Evolutionary conservation across 116 monocot species (phyloP), one percentile per base, ranked within the genome.

Genomic region (Trichopus zeylanicus): DNA sequence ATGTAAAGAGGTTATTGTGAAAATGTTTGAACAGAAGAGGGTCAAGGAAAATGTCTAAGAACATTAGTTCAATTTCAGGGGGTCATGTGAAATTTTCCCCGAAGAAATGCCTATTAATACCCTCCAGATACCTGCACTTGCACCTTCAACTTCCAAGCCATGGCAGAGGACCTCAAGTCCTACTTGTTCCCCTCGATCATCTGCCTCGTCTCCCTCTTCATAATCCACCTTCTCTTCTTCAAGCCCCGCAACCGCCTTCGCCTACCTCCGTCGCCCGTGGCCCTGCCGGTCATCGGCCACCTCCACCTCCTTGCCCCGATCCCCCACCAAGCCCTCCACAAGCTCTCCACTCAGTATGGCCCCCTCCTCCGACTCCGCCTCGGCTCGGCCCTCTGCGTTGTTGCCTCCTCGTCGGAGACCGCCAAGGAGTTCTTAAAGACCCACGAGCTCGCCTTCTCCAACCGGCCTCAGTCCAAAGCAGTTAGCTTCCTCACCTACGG

Each of bases 241-340:
- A 42, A 22, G 1, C 6, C 23, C 48, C 5, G 23, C 13, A 1
- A 25, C 30, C 19, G 30, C 6, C 33, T 7, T 31, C 60, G 59
- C 24, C 60, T 69, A 10, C 68, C 75, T 4, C 73, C 78, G 18
- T 26, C 63, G 46, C 78, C 78, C 3, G n/a, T 21, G 6, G 68
- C 73, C 24, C 32, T 78, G 2, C 78, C 78, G 1, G 22, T 78
- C 46, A 39, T 78, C 7, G 78, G 78, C 51, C 78, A 73, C 49
- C 71, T 78, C 39, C 72, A 72, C 62, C 72, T 78, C 26, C 73
- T 78, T 33, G 30, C 46, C 21, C 59, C 73, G 8, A 58, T 60
- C 22, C 67, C 67, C 6, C 78, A 78, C 72, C 67, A 64, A 52
- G 32, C 72, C 52, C 51, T 78, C 46, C 59, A 68, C 67, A 19